Evolutionary conservation across 2,329 filamentous ascomycete species (phyloP), one percentile per base, ranked within the genome.

Genomic region (Xylariaceae sp.): DNA sequence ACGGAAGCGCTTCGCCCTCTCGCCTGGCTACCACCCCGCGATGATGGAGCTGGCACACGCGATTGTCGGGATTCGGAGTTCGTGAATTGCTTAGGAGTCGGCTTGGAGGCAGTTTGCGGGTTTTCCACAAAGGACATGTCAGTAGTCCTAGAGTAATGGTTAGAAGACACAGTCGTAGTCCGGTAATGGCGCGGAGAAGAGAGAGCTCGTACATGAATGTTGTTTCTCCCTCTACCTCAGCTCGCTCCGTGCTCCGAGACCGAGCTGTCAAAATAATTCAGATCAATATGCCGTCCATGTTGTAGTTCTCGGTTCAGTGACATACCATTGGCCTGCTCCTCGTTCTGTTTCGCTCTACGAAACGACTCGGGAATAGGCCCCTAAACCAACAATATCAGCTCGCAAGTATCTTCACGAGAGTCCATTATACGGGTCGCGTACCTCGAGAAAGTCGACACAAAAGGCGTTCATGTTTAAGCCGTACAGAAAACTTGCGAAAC

Each of bases 401-500:
- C 17, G 57, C 13, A 2, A 13, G 2, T 8, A 23, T 48, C 7
- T 51, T 13, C 4, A 45, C n/a, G 5, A 39, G 17, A 39, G 30
- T 11, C 37, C 39, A 35, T 4, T 34, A 10, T 23, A 39, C 10
- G 2, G 49, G 9, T 50, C 15, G 55, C 55, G 53, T 53, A 92
- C 92, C 84, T 99, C 94, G 0, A 92, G 90, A 65, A 97, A 99
- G 73, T 99, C 94, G 37, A 97, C 92, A 73, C 93, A 97, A 73
- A 97, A 99, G 1, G 94, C 94, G 74, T 97, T 97, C 92, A 99
- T 97, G 72, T 97, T 97, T 72, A 99, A 75, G 1, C 94, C 94
- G 69, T 97, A 99, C 51, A 99, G 77, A 69, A 99, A 97, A 67
- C 88, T 91, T 1, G 92, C 92, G 74, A 99, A 99, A 71, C 89